phyloP scores from a whole-genome alignment of 2,329 filamentous ascomycete species.

The Fusarium dlaminii region DNA sequence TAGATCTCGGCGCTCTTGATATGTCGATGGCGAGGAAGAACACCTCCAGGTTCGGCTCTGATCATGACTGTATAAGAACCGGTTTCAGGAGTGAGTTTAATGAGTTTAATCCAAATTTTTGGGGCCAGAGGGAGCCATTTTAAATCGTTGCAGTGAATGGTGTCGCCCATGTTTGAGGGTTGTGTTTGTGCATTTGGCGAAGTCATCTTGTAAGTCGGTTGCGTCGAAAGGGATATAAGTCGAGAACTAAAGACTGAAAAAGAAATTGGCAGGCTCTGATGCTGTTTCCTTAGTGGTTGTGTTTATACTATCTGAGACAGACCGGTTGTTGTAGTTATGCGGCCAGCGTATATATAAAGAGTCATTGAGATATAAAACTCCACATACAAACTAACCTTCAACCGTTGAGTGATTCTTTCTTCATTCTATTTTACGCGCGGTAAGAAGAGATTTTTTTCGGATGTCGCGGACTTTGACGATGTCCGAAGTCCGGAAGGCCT shows the following conservation, averaged over 20 bases:
- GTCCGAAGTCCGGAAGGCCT: too few species aligned
- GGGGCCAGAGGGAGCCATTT: neutral
- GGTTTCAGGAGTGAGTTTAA: neutral
- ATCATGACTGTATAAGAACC: neutral
- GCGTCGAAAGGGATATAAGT: neutral
- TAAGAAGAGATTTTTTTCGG: too few species aligned
- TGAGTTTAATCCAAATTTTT: neutral
- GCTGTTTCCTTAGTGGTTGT: neutral
- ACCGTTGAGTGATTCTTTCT: too few species aligned
- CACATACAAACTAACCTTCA: too few species aligned
- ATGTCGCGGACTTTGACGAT: too few species aligned
- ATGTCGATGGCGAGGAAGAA: neutral
- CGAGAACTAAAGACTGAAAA: accelerated
- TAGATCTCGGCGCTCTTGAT: neutral
- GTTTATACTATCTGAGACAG: too few species aligned
- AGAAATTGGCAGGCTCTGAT: neutral
- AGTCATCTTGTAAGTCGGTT: neutral
- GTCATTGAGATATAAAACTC: too few species aligned
- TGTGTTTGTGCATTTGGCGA: neutral
- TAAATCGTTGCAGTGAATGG: neutral
- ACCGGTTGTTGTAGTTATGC: too few species aligned
- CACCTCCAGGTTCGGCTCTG: neutral
- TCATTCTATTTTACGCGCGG: too few species aligned
- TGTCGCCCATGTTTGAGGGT: neutral
- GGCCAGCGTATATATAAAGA: too few species aligned